These are phyloP conservation scores for Calonectria ilicicola DNA, from an alignment of 2,329 filamentous ascomycete genomes.

Conservation along the genomic window DNA sequence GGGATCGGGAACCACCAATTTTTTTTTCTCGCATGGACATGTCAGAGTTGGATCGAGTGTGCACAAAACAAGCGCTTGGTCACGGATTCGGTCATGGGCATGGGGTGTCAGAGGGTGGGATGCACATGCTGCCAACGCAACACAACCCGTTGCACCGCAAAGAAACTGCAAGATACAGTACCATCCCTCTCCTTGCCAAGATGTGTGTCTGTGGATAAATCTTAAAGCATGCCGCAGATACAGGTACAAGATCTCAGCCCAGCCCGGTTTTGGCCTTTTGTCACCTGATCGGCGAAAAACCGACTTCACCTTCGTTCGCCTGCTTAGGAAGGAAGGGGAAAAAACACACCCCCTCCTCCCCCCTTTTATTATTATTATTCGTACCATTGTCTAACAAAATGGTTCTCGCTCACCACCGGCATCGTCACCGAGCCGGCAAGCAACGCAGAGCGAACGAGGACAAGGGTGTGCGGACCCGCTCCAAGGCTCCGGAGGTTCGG, in stretches of 20 bases:
- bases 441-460: conserved; percentile 19
- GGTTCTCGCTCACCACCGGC: conserved; percentile 21
- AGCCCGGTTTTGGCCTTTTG: not conserved
- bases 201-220: conserved; percentile 15
- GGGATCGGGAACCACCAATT: not conserved
- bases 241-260: conserved; percentile 10
- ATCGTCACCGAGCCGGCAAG: conserved; percentile 34
- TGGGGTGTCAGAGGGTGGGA: conserved; percentile 8
- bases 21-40: not conserved
- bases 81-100: not conserved
- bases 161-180: conserved; percentile 23
- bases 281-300: not conserved
- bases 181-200: conserved; percentile 7
- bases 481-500: conserved; percentile 38
- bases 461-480: conserved; percentile 1
- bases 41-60: not conserved
- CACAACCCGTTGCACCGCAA: conserved; percentile 5
- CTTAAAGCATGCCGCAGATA: conserved; percentile 3
- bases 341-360: not conserved
- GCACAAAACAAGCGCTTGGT: not conserved
- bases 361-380: not conserved
- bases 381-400: not conserved
- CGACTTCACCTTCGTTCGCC: not conserved
- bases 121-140: conserved; percentile 20
- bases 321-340: not conserved